Conservation (phyloP, 805 yeast species). For the Zygosaccharomyces bisporus region DNA sequence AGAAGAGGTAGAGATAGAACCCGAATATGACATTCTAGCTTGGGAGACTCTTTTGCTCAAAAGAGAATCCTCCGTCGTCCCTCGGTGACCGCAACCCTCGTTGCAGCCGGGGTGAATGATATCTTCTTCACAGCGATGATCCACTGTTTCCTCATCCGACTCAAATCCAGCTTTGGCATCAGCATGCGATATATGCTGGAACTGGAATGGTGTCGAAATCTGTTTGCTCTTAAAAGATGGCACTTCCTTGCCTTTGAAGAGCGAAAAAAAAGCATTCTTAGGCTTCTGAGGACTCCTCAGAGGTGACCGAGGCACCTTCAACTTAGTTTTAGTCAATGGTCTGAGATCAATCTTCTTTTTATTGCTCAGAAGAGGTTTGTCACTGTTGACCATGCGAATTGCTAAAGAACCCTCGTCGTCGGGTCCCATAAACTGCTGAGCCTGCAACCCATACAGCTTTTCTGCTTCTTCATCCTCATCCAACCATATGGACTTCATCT, state of each 20-base stretch:
- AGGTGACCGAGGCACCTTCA: constrained; percentile 18
- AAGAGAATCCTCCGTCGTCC: constrained; percentile 14
- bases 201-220: constrained; percentile 40
- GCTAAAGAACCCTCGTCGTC: constrained; percentile 31
- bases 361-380: constrained; percentile 33
- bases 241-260: constrained; percentile 29
- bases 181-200: constrained; percentile 42
- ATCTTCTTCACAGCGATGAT: constrained; percentile 3
- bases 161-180: constrained; percentile 26
- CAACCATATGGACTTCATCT: constrained; percentile 43
- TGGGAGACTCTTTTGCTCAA: constrained; percentile 9
- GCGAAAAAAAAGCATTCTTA: constrained; percentile 30
- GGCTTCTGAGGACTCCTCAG: constrained; percentile 7
- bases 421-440: constrained; percentile 28
- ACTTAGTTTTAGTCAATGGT: constrained; percentile 28
- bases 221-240: constrained; percentile 7
- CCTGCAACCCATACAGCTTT: constrained; percentile 35
- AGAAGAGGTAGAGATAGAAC: constrained; percentile 15
- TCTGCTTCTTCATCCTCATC: constrained; percentile 39
- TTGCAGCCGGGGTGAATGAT: constrained; percentile 3
- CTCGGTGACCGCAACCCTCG: constrained; percentile 4
- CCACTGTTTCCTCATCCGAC: constrained; percentile 8
- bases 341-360: constrained; percentile 38
- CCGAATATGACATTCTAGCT: constrained; percentile 13
- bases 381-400: constrained; percentile 36